phyloP scores from a whole-genome alignment of 2,329 filamentous ascomycete genomes.

The Fusarium keratoplasticum region DNA sequence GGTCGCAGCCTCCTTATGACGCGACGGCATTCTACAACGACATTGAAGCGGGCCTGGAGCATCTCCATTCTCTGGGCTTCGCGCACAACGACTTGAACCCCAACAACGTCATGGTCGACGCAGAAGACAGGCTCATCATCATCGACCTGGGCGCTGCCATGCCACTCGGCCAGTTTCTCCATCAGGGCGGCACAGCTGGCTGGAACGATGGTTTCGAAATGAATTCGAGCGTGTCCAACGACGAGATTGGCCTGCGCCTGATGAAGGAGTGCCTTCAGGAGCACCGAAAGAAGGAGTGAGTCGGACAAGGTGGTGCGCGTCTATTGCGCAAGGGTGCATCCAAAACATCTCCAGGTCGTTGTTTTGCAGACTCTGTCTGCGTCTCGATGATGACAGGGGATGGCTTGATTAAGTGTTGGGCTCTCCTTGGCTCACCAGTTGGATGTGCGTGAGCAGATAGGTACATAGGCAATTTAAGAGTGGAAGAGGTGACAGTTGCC shows the following conservation, averaged over 20 bases:
- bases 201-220: neutral
- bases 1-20: neutral
- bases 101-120: conserved; percentile 15
- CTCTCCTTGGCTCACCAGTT: neutral
- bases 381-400: too few relatives aligned
- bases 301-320: neutral
- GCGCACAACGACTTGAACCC: conserved; percentile 34
- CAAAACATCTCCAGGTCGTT: too few relatives aligned
- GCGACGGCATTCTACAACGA: neutral
- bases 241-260: neutral
- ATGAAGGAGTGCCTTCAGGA: neutral
- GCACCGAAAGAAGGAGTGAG: neutral
- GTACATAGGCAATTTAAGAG: too few relatives aligned
- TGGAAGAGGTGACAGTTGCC: too few relatives aligned
- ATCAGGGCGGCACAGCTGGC: neutral
- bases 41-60: conserved; percentile 4
- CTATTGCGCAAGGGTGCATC: too few relatives aligned
- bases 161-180: neutral
- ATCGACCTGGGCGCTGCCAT: conserved; percentile 24
- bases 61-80: conserved; percentile 26
- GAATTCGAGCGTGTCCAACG: neutral
- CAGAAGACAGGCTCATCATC: neutral
- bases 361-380: too few relatives aligned
- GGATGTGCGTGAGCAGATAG: neutral
- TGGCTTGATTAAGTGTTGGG: too few relatives aligned